Percentiles rank a stretch among this genome's conserved stretches.
These are phyloP conservation scores for Plasmopara muralis DNA, from an alignment of 352 stramenopile genomes.

Conservation along the genomic window DNA sequence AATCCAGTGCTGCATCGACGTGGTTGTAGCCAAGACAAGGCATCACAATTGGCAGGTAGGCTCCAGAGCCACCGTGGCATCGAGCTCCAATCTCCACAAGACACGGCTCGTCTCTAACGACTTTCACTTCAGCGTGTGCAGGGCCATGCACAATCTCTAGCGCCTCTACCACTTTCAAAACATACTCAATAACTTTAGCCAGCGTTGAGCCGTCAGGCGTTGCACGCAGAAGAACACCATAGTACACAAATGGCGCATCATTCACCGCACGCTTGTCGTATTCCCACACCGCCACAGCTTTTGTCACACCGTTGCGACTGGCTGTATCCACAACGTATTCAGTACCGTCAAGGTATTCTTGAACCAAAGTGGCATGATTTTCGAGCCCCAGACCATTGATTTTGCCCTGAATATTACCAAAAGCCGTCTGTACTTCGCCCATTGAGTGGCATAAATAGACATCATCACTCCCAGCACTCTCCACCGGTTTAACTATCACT, in stretches of 20 bases:
- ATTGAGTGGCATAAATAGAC: slow-evolving; percentile 89
- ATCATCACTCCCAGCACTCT: slow-evolving; percentile 91
- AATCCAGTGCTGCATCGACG: slow-evolving; percentile 84
- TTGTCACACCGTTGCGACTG: slow-evolving; percentile 88
- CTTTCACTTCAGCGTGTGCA: slow-evolving; percentile 85
- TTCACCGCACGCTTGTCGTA: slow-evolving; percentile 96
- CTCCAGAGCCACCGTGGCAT: slow-evolving; percentile 92
- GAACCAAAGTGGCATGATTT: slow-evolving; percentile 89
- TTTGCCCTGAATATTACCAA: slow-evolving; percentile 88
- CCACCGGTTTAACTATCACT: slow-evolving; percentile 91
- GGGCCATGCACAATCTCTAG: slow-evolving; percentile 80
- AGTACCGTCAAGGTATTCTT: slow-evolving; percentile 91
- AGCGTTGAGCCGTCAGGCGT: slow-evolving; percentile 38
- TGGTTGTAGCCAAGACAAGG: slow-evolving; percentile 91
- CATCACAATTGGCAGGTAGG: slow-evolving; percentile 85
- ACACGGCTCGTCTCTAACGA: slow-evolving; percentile 76
- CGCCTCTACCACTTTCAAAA: slow-evolving; percentile 69
- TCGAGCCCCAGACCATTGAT: slow-evolving; percentile 81
- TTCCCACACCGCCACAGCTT: slow-evolving; percentile 94
- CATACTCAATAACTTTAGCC: slow-evolving; percentile 49
- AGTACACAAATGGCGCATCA: slow-evolving; percentile 92
- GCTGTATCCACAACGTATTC: slow-evolving; percentile 98
- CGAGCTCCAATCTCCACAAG: slow-evolving; percentile 93
- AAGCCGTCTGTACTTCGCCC: slow-evolving; percentile 87
- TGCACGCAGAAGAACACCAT: slow-evolving; percentile 69